Evolutionary conservation across 2,329 filamentous ascomycete species (phyloP).

Genomic region (Epichloe sp.): DNA sequence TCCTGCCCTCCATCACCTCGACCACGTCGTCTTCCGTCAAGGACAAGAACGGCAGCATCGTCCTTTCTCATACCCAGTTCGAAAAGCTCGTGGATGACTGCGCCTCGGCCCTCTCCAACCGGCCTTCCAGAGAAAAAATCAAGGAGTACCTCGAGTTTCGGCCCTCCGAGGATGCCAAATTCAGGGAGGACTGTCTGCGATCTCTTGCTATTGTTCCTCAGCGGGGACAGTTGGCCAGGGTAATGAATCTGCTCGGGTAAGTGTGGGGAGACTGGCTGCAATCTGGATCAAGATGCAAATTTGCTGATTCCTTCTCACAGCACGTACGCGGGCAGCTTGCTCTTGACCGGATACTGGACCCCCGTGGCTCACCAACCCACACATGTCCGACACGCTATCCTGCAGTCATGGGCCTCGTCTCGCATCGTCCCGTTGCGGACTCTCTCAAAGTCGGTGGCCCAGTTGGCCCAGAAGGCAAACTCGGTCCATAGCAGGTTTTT

Average conservation of each 20-base stretch:
- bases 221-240: constrained; percentile 23
- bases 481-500: constrained; percentile 42
- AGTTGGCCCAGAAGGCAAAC: constrained; percentile 41
- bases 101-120: constrained; percentile 20
- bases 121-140: constrained; percentile 30
- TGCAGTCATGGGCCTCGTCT: constrained; percentile 49
- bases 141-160: constrained; percentile 39
- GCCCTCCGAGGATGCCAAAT: constrained; percentile 36
- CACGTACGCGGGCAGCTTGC: constrained; percentile 46
- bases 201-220: constrained; percentile 25
- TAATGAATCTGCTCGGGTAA: constrained; percentile 31
- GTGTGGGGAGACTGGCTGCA: constrained; percentile 10
- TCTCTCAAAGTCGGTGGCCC: constrained; percentile 41
- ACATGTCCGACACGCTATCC: constrained; percentile 44
- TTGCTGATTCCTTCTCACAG: constrained; percentile 22
- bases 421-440: constrained; percentile 40
- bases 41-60: constrained; percentile 18
- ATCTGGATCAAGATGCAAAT: too few species aligned
- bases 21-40: constrained; percentile 19
- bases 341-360: constrained; percentile 54
- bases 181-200: constrained; percentile 35
- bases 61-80: constrained; percentile 37
- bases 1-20: constrained; percentile 44
- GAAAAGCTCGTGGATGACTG: constrained; percentile 28
- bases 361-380: constrained; percentile 50